Evolutionary conservation across 345 rosid species (phyloP).

Genomic region (Carallia brachiata): DNA sequence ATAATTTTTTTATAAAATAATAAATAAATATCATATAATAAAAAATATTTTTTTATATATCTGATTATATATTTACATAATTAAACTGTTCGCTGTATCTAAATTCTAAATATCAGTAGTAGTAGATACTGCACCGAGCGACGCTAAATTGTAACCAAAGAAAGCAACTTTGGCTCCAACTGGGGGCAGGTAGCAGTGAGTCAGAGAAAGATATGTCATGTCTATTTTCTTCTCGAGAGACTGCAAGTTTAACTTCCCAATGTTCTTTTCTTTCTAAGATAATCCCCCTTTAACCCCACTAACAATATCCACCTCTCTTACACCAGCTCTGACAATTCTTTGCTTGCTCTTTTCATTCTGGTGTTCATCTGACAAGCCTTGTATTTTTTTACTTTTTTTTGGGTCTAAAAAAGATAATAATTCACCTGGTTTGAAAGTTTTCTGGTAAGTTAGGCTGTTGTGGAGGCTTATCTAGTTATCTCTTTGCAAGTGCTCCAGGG

Average conservation of each 20-base stretch:
- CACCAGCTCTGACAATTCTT: not conserved
- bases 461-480: not conserved
- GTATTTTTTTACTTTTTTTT: not conserved
- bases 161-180: too few relatives aligned
- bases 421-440: not conserved
- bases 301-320: not conserved
- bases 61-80: too few relatives aligned
- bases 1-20: too few relatives aligned
- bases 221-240: slow-evolving; percentile 16
- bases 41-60: too few relatives aligned
- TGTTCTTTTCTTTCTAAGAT: not conserved
- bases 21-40: too few relatives aligned
- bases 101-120: too few relatives aligned
- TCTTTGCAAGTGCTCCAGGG: not conserved
- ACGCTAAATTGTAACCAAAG: too few relatives aligned
- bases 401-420: not conserved
- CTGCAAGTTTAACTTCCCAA: slow-evolving; percentile 17
- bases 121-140: too few relatives aligned
- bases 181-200: not conserved
- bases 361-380: not conserved
- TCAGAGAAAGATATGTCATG: not conserved
- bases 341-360: not conserved
- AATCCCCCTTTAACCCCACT: not conserved
- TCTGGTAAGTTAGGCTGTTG: not conserved
- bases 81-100: too few relatives aligned